Conservation (phyloP, 192 early-diverging fungal species). For the Entomortierella lignicola region DNA sequence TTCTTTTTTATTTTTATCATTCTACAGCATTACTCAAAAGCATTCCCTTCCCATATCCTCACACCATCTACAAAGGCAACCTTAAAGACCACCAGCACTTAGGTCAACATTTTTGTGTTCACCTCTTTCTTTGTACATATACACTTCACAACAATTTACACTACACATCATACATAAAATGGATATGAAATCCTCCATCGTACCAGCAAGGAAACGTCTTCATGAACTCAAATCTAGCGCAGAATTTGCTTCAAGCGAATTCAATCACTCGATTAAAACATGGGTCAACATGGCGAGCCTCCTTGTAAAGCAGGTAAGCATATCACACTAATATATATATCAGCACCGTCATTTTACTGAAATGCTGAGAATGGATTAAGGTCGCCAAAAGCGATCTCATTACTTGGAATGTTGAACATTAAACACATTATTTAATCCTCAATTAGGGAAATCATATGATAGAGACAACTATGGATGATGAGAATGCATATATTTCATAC, state of each 20-base stretch:
- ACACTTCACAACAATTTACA: slow-evolving; percentile 1
- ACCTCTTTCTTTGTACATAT: no score
- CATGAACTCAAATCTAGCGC: slow-evolving; percentile 31
- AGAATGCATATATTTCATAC: slow-evolving; percentile 47
- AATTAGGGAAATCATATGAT: slow-evolving; percentile 40
- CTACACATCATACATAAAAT: not conserved
- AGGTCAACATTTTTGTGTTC: no score
- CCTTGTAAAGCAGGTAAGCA: slow-evolving; percentile 47
- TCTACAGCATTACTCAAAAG: no score
- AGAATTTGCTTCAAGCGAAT: slow-evolving; percentile 37
- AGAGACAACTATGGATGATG: slow-evolving; percentile 38
- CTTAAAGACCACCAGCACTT: no score
- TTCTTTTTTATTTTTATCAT: no score
- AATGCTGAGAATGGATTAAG: no score
- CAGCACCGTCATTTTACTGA: no score
- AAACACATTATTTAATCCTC: not conserved
- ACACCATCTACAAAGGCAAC: no score
- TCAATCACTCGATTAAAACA: slow-evolving; percentile 45
- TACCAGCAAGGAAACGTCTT: slow-evolving; percentile 20
- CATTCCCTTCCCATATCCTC: no score
- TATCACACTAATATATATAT: no score
- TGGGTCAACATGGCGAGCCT: slow-evolving; percentile 54
- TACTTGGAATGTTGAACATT: not conserved
- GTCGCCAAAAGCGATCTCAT: no score
- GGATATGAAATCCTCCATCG: not conserved